Base-by-base conservation (phyloP, 257 asterid species). In the Capsicum rhomboideum region DNA sequence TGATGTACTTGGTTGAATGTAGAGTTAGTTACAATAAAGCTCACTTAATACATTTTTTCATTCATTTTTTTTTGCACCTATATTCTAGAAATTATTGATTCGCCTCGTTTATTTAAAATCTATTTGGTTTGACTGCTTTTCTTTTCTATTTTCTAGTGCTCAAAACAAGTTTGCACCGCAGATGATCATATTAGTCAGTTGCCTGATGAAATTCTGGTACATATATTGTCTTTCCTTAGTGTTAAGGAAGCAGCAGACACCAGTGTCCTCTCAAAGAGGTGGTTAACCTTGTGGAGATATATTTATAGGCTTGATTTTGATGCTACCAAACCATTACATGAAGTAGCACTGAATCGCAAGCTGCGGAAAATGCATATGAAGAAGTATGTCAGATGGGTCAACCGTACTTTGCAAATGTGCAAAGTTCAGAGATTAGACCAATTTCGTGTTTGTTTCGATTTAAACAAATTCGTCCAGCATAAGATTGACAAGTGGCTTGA, bases 231-330 rank as follows among this genome's bases (percentile, higher is more conserved):
- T 14, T 53, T 29, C 31, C 13, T 82, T 16, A 21, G 26, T 4
- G 10, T 67, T 67, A 68, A 52, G 59, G 85, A 82, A 67, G 80
- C 80, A 46, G 69, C 26, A 13, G 44, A 78, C 34, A 82, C 85
- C 9, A 67, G 71, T 52, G 18, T 53, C 29, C 71, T 82, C 54
- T 68, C 85, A 1, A 82, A 49, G 23, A 8, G 31, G 0, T 82
- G 84, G 84, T 18, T 26, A 28, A 6, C 17, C 29, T 75, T 67
- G 17, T 82, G 68, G 67, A 82, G n/a, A n/a, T n/a, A n/a, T n/a
- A n/a, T n/a, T n/a, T n/a, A n/a, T n/a, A n/a, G n/a, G n/a, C n/a
- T n/a, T n/a, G n/a, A n/a, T n/a, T n/a, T n/a, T n/a, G n/a, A n/a
- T n/a, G n/a, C n/a, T n/a, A n/a, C n/a, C n/a, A n/a, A n/a, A n/a